Evolutionary conservation across 208 protist genomes (phyloP).

Genomic region (Leptomonas seymouri): DNA sequence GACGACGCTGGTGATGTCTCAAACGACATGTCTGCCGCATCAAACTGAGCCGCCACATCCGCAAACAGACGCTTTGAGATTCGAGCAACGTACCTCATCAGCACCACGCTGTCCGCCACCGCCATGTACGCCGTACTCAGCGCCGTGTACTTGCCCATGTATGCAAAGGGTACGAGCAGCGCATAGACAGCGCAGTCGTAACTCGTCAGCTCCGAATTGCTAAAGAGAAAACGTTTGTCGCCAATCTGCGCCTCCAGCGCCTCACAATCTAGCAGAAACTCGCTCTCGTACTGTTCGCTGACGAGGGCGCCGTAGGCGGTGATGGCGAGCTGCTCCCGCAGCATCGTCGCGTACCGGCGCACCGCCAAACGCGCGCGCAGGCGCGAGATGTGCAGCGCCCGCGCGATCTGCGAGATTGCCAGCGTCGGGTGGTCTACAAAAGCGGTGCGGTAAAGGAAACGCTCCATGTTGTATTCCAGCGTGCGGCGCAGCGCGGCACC

Average conservation of each 20-base stretch:
- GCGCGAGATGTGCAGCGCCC: conserved; percentile 39
- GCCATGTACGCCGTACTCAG: conserved; percentile 55
- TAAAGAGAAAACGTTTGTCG: conserved; percentile 46
- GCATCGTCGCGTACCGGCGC: conserved; percentile 28
- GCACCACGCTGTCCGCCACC: conserved; percentile 47
- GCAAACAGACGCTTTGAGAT: conserved; percentile 55
- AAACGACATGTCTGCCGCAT: conserved; percentile 10
- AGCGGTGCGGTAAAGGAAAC: conserved; percentile 45
- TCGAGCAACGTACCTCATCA: conserved; percentile 58
- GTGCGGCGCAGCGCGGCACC: conserved; percentile 44
- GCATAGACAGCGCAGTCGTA: conserved; percentile 78
- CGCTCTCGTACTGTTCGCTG: conserved; percentile 55
- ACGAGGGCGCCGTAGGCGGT: conserved; percentile 44
- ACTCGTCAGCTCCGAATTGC: conserved; percentile 37
- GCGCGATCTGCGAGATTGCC: conserved; percentile 39
- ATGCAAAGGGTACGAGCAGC: conserved; percentile 56
- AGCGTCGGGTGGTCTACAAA: conserved; percentile 44
- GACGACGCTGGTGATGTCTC: neutral
- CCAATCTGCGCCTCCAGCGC: conserved; percentile 56
- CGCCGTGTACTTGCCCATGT: conserved; percentile 39
- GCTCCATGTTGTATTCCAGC: conserved; percentile 48
- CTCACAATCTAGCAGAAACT: conserved; percentile 48
- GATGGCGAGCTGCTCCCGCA: conserved; percentile 27
- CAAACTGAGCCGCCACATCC: conserved; percentile 35
- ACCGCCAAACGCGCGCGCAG: conserved; percentile 40